phyloP scores from a whole-genome alignment of 1,139 yeast genomes.

The Zygosaccharomyces pseudobailii region DNA sequence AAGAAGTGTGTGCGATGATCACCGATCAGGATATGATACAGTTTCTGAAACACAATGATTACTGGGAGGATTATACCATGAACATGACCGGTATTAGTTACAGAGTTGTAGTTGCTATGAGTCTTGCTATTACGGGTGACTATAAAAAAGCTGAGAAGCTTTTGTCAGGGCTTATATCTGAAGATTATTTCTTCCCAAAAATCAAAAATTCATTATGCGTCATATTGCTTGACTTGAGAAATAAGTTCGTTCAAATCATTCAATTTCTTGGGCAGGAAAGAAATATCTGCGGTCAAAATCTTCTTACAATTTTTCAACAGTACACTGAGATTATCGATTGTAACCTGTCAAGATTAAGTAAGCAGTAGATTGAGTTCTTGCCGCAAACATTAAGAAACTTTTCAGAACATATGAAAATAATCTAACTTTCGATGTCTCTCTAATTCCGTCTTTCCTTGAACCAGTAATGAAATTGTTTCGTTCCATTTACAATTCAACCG shows the following conservation, averaged over 20 bases:
- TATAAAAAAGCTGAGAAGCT: slow-evolving; percentile 24
- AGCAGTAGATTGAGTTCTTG: not conserved
- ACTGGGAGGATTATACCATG: slow-evolving; percentile 71
- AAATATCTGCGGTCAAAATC: slow-evolving; percentile 11
- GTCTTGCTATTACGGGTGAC: slow-evolving; percentile 34
- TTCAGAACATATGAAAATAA: slow-evolving; percentile 15
- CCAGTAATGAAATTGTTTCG: slow-evolving; percentile 43
- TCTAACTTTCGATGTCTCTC: slow-evolving; percentile 18
- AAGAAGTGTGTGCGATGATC: slow-evolving; percentile 38
- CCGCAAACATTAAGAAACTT: not conserved
- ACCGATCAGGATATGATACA: slow-evolving; percentile 36
- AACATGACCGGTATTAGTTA: slow-evolving; percentile 53
- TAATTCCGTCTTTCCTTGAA: slow-evolving; percentile 39
- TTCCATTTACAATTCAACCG: slow-evolving; percentile 45
- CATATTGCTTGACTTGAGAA: slow-evolving; percentile 36
- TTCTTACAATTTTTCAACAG: slow-evolving; percentile 18
- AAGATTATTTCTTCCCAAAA: slow-evolving; percentile 24
- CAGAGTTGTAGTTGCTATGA: slow-evolving; percentile 71
- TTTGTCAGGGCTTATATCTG: slow-evolving; percentile 28
- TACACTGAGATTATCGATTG: slow-evolving; percentile 22
- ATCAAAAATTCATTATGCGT: slow-evolving; percentile 23
- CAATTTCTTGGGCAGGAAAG: slow-evolving; percentile 5
- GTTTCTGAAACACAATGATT: slow-evolving; percentile 50
- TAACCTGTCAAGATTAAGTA: slow-evolving; percentile 13
- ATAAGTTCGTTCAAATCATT: slow-evolving; percentile 26